These are phyloP conservation scores for Incumbomyces delicatus DNA, from an alignment of 2,329 filamentous ascomycete species.

Conservation along the genomic window DNA sequence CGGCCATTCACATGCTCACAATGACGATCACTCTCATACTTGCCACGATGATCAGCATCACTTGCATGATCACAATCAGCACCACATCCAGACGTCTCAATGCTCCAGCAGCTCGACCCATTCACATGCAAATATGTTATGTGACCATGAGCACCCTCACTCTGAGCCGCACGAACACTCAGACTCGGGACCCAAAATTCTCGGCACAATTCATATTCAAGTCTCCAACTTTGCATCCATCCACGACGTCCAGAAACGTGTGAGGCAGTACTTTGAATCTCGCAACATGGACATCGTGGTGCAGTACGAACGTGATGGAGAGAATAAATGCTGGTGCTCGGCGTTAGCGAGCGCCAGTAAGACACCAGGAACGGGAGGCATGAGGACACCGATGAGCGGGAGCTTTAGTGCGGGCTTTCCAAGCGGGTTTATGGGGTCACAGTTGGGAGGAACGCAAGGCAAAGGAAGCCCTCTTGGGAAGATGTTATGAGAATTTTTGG, in stretches of 20 bases:
- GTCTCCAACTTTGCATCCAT: constrained; percentile 62
- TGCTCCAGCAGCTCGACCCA: neutral
- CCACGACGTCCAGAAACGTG: constrained; percentile 75
- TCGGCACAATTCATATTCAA: constrained; percentile 80
- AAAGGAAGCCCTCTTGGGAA: constrained; percentile 4
- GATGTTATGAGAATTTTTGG: constrained; percentile 1
- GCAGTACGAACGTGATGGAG: constrained; percentile 79
- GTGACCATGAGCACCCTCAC: neutral
- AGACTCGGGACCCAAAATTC: constrained; percentile 40
- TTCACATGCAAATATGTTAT: no score
- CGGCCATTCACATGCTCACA: constrained; percentile 22
- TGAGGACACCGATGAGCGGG: constrained; percentile 3
- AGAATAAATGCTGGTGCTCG: constrained; percentile 53
- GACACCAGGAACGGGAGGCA: constrained; percentile 6
- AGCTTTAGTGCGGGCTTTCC: constrained; percentile 2
- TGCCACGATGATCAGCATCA: constrained; percentile 20
- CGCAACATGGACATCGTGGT: constrained; percentile 73
- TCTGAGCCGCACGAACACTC: constrained; percentile 7
- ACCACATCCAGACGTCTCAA: constrained; percentile 7
- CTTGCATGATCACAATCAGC: constrained; percentile 21
- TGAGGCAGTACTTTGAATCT: constrained; percentile 58
- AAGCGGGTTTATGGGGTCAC: neutral
- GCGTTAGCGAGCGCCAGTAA: constrained; percentile 16
- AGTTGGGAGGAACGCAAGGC: neutral
- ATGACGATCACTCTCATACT: constrained; percentile 21